These are phyloP conservation scores for Pleurotus tuber-regium DNA, from an alignment of 768 basidiomycete species.

Conservation along the genomic window DNA sequence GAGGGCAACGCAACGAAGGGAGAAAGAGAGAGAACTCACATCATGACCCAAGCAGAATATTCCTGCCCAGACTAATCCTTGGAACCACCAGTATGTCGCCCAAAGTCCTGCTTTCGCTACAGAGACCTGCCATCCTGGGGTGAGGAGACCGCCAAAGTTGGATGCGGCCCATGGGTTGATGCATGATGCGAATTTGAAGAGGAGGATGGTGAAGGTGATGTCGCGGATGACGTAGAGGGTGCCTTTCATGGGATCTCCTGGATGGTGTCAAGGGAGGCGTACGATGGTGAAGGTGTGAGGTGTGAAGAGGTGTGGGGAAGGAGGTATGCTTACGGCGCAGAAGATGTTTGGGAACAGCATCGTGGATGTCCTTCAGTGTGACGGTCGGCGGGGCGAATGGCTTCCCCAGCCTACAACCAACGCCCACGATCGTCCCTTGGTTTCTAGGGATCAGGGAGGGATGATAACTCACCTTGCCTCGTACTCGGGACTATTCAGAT, in stretches of 20 bases:
- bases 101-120: conserved; percentile 36
- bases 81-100: conserved; percentile 48
- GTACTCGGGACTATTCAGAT: conserved; percentile 38
- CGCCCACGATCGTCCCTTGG: neutral
- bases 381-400: conserved; percentile 49
- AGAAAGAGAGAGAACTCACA: conserved; percentile 16
- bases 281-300: no score
- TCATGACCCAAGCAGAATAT: conserved; percentile 46
- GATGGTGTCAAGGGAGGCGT: no score
- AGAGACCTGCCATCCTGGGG: conserved; percentile 26
- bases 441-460: neutral
- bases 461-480: conserved; percentile 30
- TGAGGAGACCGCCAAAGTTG: conserved; percentile 37
- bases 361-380: conserved; percentile 52
- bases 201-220: conserved; percentile 35
- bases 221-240: conserved; percentile 43
- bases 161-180: conserved; percentile 39
- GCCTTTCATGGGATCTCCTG: conserved; percentile 38
- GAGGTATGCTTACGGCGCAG: conserved; percentile 37
- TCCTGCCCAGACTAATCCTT: conserved; percentile 49
- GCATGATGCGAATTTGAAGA: conserved; percentile 42
- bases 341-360: conserved; percentile 53
- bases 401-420: conserved; percentile 30
- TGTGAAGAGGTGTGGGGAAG: no score
- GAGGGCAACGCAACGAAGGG: neutral